These are phyloP conservation scores for Ilex aquifolium DNA, from an alignment of 257 asterid genomes.

Conservation along the genomic window DNA sequence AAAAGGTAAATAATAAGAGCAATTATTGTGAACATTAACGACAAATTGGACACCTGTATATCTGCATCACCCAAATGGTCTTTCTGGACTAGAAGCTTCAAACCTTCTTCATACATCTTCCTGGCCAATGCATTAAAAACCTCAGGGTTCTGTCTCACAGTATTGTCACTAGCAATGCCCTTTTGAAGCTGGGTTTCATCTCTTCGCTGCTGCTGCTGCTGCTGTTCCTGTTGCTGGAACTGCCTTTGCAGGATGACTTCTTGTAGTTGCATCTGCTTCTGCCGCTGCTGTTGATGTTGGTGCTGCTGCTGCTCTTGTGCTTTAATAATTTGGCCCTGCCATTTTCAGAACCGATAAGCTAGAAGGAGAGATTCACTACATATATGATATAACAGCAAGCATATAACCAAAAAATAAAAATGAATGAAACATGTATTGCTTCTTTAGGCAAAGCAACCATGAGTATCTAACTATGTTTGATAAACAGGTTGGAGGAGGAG, in stretches of 20 bases:
- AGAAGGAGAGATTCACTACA: not conserved
- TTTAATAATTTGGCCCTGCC: constrained; percentile 6
- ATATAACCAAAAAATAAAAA: not conserved
- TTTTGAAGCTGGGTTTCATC: constrained; percentile 8
- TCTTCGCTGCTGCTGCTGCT: constrained; percentile 13
- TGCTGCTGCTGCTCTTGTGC: constrained; percentile 10
- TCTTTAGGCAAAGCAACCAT: too few relatives aligned
- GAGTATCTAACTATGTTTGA: too few relatives aligned
- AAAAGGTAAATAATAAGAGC: not conserved
- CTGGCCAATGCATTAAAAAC: constrained; percentile 10
- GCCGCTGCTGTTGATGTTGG: constrained; percentile 7
- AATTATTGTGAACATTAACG: not conserved
- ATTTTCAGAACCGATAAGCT: not conserved
- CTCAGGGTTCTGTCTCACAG: constrained; percentile 8
- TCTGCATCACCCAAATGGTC: constrained; percentile 4
- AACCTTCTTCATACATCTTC: not conserved
- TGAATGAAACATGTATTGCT: too few relatives aligned
- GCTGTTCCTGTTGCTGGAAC: constrained; percentile 5
- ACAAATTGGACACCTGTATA: constrained; percentile 12
- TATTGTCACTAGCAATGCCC: constrained; percentile 3
- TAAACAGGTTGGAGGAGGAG: too few relatives aligned
- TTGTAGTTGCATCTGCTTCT: constrained; percentile 18
- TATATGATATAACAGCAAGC: not conserved
- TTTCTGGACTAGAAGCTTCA: constrained; percentile 2
- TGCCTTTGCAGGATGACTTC: constrained; percentile 11